Conservation (phyloP, 768 basidiomycete genomes). For the Russula griseocarnosa region DNA sequence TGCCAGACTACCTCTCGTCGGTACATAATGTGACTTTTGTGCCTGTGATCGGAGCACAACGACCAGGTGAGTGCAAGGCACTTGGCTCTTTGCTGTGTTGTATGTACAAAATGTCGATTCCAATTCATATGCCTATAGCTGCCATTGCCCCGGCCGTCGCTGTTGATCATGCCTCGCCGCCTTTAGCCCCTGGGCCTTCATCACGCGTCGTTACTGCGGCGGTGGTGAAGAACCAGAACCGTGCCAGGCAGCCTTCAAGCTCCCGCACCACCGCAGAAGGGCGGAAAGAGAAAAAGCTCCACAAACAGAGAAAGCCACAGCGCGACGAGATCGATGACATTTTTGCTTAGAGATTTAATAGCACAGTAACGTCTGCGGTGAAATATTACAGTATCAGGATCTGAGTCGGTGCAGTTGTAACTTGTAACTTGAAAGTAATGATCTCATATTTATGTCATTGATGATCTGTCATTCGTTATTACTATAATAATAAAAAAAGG, state of each 20-base stretch:
- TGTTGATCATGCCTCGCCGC: neutral
- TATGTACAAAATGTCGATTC: neutral
- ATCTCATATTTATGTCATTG: too few species aligned
- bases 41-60: neutral
- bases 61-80: neutral
- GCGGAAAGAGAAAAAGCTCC: neutral
- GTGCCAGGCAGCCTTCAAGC: neutral
- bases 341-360: constrained; percentile 13
- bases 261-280: constrained; percentile 3
- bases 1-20: neutral
- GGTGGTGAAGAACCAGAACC: constrained; percentile 17
- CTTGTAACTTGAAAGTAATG: too few species aligned
- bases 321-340: constrained; percentile 29
- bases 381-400: too few species aligned
- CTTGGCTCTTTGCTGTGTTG: too few species aligned
- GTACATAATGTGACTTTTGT: neutral
- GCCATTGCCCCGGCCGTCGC: too few species aligned
- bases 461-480: too few species aligned
- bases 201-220: constrained; percentile 2
- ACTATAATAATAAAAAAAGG: too few species aligned
- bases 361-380: neutral
- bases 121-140: neutral
- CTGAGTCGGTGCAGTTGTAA: too few species aligned
- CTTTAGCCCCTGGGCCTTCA: neutral
- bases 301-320: constrained; percentile 5